Base-by-base conservation (phyloP, 768 basidiomycete genomes). In the Aureoboletus auriporus region DNA sequence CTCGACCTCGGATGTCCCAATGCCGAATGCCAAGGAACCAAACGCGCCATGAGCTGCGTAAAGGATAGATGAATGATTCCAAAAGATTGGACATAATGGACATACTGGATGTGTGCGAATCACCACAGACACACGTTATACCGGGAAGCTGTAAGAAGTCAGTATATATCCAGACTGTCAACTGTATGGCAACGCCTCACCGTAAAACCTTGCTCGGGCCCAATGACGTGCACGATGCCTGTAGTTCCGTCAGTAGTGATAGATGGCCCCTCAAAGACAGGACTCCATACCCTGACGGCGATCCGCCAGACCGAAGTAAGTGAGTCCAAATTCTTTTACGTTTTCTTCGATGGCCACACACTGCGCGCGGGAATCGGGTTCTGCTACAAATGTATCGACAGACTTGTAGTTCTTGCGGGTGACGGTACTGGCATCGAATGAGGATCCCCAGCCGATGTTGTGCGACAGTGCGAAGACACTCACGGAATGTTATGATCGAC, bases 131-230 rank as follows among this genome's bases (percentile, higher is more conserved):
- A 60, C 85, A 87, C 31, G 85, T 87, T 39, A 83, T 86, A 12
- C 85, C 85, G 6, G 85, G 85, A 29, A 88, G 75, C 84, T 86
- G 56, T 30, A 29, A 29, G 31, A 35, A 17, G 26, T 47, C 20
- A 51, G 57, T 17, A 51, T 9, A n/a, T 17, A 33, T 16, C 12
- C 8, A 11, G 14, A 27, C 6, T 12, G 7, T 29, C 28, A 20
- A 39, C 23, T 12, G 27, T 26, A 39, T 8, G n/a, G 9, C 13
- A 8, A n/a, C 2, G 11, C 59, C 76, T 45, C 61, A 83, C 83
- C 39, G 92, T 93, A 64, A 94, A 94, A 34, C 92, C 92, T 72
- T 94, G 92, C 64, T 94, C 92, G 42, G 92, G 92, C 39, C 91
- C 92, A 61, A 94, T 94, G 54, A 94, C 76, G 68, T 94, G 89